Evolutionary conservation across 306 rosid genomes (phyloP).

Genomic region (Cyamopsis tetragonoloba): DNA sequence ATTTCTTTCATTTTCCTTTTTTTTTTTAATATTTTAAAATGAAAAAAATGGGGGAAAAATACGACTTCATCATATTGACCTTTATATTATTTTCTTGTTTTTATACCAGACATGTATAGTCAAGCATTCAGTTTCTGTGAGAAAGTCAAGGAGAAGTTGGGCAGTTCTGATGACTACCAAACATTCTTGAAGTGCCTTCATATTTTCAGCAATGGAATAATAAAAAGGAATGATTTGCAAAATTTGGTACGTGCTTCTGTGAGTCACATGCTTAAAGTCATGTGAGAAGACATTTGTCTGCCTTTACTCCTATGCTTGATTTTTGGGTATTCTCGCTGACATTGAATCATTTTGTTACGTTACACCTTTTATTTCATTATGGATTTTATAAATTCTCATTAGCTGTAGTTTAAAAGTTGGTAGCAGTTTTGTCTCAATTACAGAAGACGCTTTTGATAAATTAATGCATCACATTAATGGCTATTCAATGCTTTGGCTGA

Average conservation of each 20-base stretch:
- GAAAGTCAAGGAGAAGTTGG: constrained; percentile 84
- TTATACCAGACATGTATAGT: constrained; percentile 67
- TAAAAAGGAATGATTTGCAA: constrained; percentile 78
- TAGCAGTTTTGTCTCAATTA: background rate
- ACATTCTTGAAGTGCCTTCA: constrained; percentile 83
- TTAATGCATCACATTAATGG: background rate
- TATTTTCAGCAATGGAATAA: constrained; percentile 85
- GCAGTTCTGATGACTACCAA: constrained; percentile 78
- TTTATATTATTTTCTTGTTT: constrained; percentile 23
- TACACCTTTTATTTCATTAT: background rate
- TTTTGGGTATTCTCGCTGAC: constrained; percentile 17
- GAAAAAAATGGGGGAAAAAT: background rate
- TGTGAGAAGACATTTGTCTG: constrained; percentile 11
- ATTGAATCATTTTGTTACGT: constrained; percentile 3
- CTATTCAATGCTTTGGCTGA: constrained; percentile 6
- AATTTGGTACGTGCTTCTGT: constrained; percentile 61
- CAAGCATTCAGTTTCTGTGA: constrained; percentile 82
- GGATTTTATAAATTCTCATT: constrained; percentile 12
- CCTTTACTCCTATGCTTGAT: background rate
- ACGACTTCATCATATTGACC: constrained; percentile 13
- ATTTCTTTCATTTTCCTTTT: constrained; percentile 3
- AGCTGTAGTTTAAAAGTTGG: background rate
- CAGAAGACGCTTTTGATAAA: background rate
- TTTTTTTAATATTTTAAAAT: no score
- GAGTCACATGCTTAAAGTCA: constrained; percentile 6